Base-by-base conservation (phyloP, 371 early-diverging fungal species). In the Phascolomyces articulosus region DNA sequence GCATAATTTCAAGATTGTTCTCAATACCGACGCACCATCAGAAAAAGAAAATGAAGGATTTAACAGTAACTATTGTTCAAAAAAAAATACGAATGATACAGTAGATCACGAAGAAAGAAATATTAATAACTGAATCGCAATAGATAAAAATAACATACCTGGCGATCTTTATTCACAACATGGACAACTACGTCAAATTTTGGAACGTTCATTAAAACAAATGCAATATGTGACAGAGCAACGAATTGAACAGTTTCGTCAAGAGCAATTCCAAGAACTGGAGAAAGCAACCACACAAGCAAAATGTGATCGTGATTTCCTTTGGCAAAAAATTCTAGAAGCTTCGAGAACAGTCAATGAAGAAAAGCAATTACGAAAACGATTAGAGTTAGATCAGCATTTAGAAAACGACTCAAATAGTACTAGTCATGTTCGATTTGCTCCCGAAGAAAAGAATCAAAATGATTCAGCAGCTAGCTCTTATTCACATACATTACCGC, bases 301-400 rank as follows among this genome's bases (percentile, higher is more conserved):
- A 0, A 66, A 62, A 27, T 67, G 71, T 4, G 77, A 80, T 16
- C 53, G 72, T 4, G 51, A 66, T 0, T n/a, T 61, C 10, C 40
- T 80, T 23, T 80, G 77, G 75, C 73, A 67, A 26, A 67, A 65
- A 13, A 73, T 77, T 40, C 55, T 74, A 31, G 67, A 70, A 38
- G 68, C 64, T 28, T 62, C 65, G 20, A 62, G 63, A 38, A 68
- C 72, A 2, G 62, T 71, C 3, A 58, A 63, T 13, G 58, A 71
- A 40, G 58, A 66, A 61, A 41, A 51, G 47, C 41, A 38, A 41
- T 26, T 34, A 18, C 44, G 63, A 40, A 34, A 38, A 28, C 47
- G 55, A 38, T 16, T 59, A 51, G 16, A 40, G 11, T 34, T 41
- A n/a, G 49, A 48, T 27, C 29, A 24, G 13, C 40, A 41, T 2